phyloP scores from a whole-genome alignment of 305 asterid species.

The Fraxinus sp. region DNA sequence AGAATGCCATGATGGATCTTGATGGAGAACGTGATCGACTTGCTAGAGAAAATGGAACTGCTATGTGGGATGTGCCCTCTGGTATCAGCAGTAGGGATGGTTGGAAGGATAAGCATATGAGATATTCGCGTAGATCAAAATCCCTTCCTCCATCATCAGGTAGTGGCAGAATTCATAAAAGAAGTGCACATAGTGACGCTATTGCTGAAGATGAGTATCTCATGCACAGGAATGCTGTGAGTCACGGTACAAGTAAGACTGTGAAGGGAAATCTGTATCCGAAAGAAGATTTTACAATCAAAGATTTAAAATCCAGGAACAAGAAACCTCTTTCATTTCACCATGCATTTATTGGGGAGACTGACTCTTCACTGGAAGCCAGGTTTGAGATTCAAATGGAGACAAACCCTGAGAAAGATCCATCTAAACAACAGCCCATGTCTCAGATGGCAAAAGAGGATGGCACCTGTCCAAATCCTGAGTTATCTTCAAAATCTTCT shows the following conservation, averaged over 20 bases:
- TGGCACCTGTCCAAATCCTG: constrained; percentile 24
- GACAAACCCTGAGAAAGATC: constrained; percentile 35
- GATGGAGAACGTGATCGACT: constrained; percentile 28
- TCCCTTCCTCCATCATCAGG: constrained; percentile 52
- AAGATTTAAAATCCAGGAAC: constrained; percentile 38
- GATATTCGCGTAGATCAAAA: constrained; percentile 50
- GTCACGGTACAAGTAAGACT: constrained; percentile 36
- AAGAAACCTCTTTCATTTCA: constrained; percentile 40
- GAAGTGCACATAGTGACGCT: constrained; percentile 39
- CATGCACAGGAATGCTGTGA: constrained; percentile 29
- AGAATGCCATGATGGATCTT: constrained; percentile 35
- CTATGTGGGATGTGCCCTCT: constrained; percentile 36
- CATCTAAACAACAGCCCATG: constrained; percentile 32
- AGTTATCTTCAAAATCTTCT: constrained; percentile 33
- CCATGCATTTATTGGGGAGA: constrained; percentile 26
- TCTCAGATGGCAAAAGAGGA: constrained; percentile 31
- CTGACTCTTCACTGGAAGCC: constrained; percentile 41
- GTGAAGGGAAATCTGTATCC: constrained; percentile 41
- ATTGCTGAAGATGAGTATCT: constrained; percentile 29
- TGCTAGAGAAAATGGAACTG: constrained; percentile 35
- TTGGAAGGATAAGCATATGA: constrained; percentile 56
- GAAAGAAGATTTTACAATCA: constrained; percentile 35
- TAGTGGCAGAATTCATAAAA: constrained; percentile 40
- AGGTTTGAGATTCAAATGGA: constrained; percentile 46
- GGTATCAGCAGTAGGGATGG: constrained; percentile 87